phyloP scores from a whole-genome alignment of 164 flowering plant species.

The Nelumbo lutea region DNA sequence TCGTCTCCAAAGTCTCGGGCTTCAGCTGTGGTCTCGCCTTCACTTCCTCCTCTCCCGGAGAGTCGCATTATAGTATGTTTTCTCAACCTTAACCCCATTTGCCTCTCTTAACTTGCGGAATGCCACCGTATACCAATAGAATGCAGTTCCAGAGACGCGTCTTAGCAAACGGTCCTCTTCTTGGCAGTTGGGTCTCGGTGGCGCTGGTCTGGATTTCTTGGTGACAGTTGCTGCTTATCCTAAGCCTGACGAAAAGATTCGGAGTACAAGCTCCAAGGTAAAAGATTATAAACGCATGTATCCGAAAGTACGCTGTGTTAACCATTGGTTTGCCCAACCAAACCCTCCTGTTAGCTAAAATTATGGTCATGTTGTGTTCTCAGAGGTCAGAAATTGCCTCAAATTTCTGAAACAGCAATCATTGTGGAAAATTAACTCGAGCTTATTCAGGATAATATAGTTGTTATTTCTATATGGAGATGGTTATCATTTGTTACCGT shows the following conservation, averaged over 20 bases:
- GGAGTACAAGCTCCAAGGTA: constrained; percentile 78
- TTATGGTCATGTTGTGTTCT: too few relatives aligned
- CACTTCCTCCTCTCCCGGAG: constrained; percentile 46
- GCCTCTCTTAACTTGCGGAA: not conserved
- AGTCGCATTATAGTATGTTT: constrained; percentile 42
- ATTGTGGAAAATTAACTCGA: too few relatives aligned
- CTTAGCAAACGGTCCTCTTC: too few relatives aligned
- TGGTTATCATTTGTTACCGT: too few relatives aligned
- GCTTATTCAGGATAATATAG: too few relatives aligned
- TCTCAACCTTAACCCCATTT: not conserved
- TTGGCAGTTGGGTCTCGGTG: constrained; percentile 61
- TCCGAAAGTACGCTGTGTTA: too few relatives aligned
- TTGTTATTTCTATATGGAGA: too few relatives aligned
- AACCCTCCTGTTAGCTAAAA: too few relatives aligned
- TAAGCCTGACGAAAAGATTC: constrained; percentile 82
- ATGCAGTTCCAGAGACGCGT: too few relatives aligned
- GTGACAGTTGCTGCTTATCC: constrained; percentile 76
- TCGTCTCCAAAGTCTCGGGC: constrained; percentile 5
- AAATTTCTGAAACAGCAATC: too few relatives aligned
- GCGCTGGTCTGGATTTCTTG: constrained; percentile 48
- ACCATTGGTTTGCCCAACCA: too few relatives aligned
- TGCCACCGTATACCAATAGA: not conserved
- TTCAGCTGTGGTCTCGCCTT: constrained; percentile 9
- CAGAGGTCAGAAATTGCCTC: too few relatives aligned
- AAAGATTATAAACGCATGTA: not conserved